Conservation (phyloP, 345 rosid species). For the Zanthoxylum bungeanum region DNA sequence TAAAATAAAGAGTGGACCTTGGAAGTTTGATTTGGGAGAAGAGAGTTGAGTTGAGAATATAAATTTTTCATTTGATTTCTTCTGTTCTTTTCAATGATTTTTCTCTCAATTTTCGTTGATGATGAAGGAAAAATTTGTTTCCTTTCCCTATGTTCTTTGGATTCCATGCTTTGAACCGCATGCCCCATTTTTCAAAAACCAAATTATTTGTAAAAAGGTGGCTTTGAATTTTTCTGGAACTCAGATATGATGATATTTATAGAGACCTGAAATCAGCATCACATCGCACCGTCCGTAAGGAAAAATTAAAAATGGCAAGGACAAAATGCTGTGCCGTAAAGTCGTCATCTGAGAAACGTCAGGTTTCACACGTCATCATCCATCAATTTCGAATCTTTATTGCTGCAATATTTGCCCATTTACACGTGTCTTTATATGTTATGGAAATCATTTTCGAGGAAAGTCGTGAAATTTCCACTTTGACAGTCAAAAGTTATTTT, state of each 20-base stretch:
- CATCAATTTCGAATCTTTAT: background rate
- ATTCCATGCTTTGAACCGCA: background rate
- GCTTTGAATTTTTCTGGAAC: background rate
- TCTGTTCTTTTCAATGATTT: constrained; percentile 47
- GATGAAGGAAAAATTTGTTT: constrained; percentile 14
- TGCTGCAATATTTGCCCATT: no score
- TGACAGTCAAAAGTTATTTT: no score
- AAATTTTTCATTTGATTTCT: constrained; percentile 51
- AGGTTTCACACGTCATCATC: background rate
- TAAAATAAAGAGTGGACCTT: constrained; percentile 29
- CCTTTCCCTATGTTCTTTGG: constrained; percentile 7
- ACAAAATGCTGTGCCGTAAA: background rate
- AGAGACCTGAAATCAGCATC: background rate
- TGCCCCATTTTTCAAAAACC: background rate
- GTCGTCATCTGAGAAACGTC: constrained; percentile 2
- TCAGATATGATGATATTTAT: background rate
- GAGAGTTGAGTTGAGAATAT: constrained; percentile 39
- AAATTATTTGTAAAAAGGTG: background rate
- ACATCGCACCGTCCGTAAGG: background rate
- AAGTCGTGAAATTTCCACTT: no score
- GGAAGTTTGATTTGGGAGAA: constrained; percentile 33
- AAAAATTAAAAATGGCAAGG: no score
- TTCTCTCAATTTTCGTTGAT: constrained; percentile 39
- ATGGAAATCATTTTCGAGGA: no score
- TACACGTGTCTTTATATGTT: no score